phyloP scores from a whole-genome alignment of 208 protist genomes.

The Eutreptiella sp. region DNA sequence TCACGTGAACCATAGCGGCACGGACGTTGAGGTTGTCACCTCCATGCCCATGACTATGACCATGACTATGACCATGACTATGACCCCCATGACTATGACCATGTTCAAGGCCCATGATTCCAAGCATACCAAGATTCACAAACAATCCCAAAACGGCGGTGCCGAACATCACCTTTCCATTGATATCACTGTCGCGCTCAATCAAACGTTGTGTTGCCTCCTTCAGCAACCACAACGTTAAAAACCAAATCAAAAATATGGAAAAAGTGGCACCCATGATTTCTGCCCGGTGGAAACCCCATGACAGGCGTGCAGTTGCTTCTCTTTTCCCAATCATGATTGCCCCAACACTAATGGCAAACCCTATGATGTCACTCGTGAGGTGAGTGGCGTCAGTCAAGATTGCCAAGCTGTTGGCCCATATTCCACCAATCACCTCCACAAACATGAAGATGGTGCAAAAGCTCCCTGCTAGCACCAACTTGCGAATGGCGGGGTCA shows the following conservation, averaged over 20 bases:
- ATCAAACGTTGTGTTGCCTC: constrained; percentile 21
- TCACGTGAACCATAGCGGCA: constrained; percentile 40
- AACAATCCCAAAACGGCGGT: constrained; percentile 32
- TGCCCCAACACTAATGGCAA: constrained; percentile 36
- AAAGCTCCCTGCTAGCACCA: constrained; percentile 1
- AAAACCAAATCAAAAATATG: constrained; percentile 38
- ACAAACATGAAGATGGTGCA: constrained; percentile 43
- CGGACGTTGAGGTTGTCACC: constrained; percentile 40
- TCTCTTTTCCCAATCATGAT: constrained; percentile 21
- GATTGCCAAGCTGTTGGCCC: constrained; percentile 36
- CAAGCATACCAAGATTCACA: constrained; percentile 32
- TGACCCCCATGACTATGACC: constrained; percentile 22
- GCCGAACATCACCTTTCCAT: constrained; percentile 40
- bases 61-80: constrained; percentile 11
- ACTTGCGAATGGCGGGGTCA: too few species aligned
- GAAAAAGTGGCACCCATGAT: constrained; percentile 38
- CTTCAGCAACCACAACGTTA: constrained; percentile 32
- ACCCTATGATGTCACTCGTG: constrained; percentile 36
- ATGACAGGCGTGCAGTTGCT: constrained; percentile 9
- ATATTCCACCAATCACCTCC: constrained; percentile 36
- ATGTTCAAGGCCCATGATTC: constrained; percentile 24
- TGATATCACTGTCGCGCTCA: constrained; percentile 26
- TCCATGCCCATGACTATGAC: neutral
- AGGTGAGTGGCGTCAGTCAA: constrained; percentile 44
- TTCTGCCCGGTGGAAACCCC: constrained; percentile 40